Percentiles rank a stretch among this genome's conserved stretches.
Conservation (phyloP, 169 alveolate species). For the Cryptosporidium baileyi region DNA sequence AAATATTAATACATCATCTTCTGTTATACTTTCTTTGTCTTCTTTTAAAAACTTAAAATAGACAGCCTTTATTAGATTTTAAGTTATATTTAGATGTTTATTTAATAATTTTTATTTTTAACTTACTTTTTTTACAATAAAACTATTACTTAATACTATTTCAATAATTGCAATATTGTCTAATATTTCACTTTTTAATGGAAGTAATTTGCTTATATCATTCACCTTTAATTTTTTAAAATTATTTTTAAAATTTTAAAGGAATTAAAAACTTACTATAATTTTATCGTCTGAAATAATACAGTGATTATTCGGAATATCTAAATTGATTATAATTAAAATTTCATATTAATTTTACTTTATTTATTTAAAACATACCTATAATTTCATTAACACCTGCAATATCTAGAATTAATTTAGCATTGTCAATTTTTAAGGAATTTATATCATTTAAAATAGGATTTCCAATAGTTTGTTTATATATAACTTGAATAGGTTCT, state of each 20-base stretch:
- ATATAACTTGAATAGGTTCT: neutral
- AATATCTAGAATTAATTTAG: conserved; percentile 19
- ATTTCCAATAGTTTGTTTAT: neutral
- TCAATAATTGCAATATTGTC: conserved; percentile 43
- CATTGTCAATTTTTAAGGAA: neutral
- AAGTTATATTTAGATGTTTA: neutral
- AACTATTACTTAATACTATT: neutral
- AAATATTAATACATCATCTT: conserved; percentile 9
- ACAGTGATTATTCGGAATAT: conserved; percentile 11
- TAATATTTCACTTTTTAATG: conserved; percentile 19
- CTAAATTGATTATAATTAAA: neutral
- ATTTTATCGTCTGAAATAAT: neutral
- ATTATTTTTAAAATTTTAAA: neutral
- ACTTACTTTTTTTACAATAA: conserved; percentile 15
- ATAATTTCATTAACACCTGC: conserved; percentile 12
- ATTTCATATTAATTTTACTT: neutral
- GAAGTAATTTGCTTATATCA: neutral
- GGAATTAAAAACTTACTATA: conserved; percentile 11
- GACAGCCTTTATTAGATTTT: neutral
- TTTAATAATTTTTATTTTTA: neutral
- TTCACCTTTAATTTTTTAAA: neutral
- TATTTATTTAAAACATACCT: conserved; percentile 27
- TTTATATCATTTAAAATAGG: neutral
- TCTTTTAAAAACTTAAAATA: conserved; percentile 31
- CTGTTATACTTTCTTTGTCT: conserved; percentile 10